Percentiles rank a stretch among this genome's conserved stretches.
Evolutionary conservation across 225 moss, liverwort and hornwort genomes (phyloP).

Genomic region (Bryoerythrophyllum caledonicum): DNA sequence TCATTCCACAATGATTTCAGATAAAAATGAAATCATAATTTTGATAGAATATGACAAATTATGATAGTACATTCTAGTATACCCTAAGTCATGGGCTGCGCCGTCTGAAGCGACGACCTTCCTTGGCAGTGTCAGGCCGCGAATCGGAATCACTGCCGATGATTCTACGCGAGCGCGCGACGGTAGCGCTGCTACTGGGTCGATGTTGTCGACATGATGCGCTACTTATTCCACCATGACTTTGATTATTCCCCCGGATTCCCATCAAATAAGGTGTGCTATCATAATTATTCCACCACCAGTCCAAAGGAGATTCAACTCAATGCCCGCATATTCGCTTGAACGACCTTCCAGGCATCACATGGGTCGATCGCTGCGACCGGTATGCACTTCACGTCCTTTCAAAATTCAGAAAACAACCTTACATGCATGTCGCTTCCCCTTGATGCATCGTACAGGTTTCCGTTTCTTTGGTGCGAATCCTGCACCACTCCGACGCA

Average conservation of each 20-base stretch:
- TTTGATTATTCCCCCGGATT: background rate
- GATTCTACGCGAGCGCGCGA: background rate
- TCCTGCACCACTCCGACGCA: conserved; percentile 3
- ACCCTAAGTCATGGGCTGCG: no score
- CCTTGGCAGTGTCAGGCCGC: conserved; percentile 22
- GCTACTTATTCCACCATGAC: conserved; percentile 15
- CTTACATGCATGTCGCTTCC: no score
- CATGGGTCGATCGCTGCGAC: background rate
- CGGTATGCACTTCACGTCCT: no score
- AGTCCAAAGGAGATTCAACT: background rate
- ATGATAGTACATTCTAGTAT: no score
- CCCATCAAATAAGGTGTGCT: conserved; percentile 10
- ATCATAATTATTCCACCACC: background rate
- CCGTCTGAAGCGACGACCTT: no score
- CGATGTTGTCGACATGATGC: background rate
- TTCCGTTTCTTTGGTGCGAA: no score
- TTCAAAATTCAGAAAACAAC: no score
- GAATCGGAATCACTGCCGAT: background rate
- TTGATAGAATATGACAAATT: no score
- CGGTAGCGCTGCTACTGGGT: background rate
- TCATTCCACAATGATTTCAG: no score
- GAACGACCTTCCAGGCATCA: background rate
- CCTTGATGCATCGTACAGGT: no score
- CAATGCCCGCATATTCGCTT: background rate
- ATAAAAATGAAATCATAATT: no score